Percentiles rank a stretch among this genome's conserved stretches.
phyloP scores from a whole-genome alignment of 2,329 filamentous ascomycete species.

The Cryphonectria radicalis region DNA sequence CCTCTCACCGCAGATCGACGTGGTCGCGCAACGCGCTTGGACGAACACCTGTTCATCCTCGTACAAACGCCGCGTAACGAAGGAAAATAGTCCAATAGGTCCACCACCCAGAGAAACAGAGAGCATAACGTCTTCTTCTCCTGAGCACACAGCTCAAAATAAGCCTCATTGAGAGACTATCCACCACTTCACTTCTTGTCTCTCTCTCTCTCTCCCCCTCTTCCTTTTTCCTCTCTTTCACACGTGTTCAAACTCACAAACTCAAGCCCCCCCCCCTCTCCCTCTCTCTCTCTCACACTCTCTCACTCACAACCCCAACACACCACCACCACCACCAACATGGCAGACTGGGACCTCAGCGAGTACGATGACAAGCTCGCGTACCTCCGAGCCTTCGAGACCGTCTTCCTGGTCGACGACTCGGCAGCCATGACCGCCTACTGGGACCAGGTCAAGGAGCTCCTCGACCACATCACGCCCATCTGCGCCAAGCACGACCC shows the following conservation, averaged over 20 bases:
- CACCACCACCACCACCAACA: slow-evolving; percentile 1
- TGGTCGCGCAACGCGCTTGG: neutral
- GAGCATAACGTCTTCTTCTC: no score
- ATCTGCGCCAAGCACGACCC: slow-evolving; percentile 79
- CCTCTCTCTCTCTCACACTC: neutral
- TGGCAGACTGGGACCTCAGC: slow-evolving; percentile 22
- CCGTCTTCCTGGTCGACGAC: slow-evolving; percentile 89
- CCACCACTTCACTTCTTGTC: neutral
- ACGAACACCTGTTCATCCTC: slow-evolving; percentile 7
- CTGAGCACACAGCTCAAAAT: neutral
- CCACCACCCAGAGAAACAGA: neutral
- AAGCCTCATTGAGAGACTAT: neutral
- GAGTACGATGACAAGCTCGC: slow-evolving; percentile 40
- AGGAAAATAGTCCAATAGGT: neutral
- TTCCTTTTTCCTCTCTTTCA: neutral
- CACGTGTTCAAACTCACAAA: neutral
- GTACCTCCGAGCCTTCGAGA: slow-evolving; percentile 82
- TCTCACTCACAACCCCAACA: neutral
- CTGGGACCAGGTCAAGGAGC: slow-evolving; percentile 75
- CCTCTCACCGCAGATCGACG: slow-evolving; percentile 9
- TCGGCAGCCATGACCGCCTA: slow-evolving; percentile 63
- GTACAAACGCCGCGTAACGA: neutral
- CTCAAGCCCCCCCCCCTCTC: neutral
- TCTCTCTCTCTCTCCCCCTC: neutral
- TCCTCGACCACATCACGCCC: slow-evolving; percentile 74